phyloP scores from a whole-genome alignment of 192 early-diverging fungal genomes.

The Podila minutissima region DNA sequence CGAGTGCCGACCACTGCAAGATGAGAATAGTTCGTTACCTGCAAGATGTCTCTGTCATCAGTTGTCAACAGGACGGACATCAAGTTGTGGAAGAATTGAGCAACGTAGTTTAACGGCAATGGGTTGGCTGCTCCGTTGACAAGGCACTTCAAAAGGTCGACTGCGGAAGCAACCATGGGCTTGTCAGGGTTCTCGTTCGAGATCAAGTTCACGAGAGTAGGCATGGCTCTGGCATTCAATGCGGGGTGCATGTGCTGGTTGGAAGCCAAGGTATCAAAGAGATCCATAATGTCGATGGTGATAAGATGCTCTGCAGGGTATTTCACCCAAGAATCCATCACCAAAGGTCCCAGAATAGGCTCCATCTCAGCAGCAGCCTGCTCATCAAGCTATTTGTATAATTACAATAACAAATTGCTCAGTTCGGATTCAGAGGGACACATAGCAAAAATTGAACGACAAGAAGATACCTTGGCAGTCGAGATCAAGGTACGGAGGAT shows the following conservation, averaged over 20 bases:
- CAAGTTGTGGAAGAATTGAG: slow-evolving; percentile 83
- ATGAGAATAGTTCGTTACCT: slow-evolving; percentile 48
- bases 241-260: slow-evolving; percentile 69
- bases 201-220: slow-evolving; percentile 63
- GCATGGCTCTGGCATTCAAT: slow-evolving; percentile 80
- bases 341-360: slow-evolving; percentile 71
- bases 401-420: neutral
- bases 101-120: slow-evolving; percentile 73
- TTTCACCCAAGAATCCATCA: slow-evolving; percentile 82
- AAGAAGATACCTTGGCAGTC: slow-evolving; percentile 62
- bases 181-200: slow-evolving; percentile 43
- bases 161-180: slow-evolving; percentile 60
- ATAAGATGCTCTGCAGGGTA: slow-evolving; percentile 84
- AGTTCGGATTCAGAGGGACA: no score
- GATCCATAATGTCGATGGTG: slow-evolving; percentile 77
- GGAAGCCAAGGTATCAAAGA: slow-evolving; percentile 79
- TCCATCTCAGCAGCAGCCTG: slow-evolving; percentile 81
- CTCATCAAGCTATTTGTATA: slow-evolving; percentile 65
- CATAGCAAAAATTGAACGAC: no score
- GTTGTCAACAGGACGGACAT: slow-evolving; percentile 76
- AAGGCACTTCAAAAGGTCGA: slow-evolving; percentile 79
- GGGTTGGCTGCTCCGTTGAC: slow-evolving; percentile 78
- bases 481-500: slow-evolving; percentile 73
- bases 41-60: slow-evolving; percentile 83
- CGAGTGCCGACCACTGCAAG: no score